Conservation (phyloP, 73 alveolate species). For the Paramecium sonneborni region DNA sequence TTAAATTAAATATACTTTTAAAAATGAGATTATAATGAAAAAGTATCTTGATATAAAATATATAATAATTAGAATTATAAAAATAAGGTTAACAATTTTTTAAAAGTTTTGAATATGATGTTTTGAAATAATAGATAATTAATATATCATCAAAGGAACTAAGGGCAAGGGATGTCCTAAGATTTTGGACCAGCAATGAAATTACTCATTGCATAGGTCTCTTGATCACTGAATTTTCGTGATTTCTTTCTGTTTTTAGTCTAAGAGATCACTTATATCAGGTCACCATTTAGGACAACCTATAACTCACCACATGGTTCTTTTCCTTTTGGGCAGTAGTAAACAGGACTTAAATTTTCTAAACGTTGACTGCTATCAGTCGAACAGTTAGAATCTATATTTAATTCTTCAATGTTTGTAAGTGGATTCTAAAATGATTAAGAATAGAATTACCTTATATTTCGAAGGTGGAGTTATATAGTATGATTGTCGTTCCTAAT, state of each 20-base stretch:
- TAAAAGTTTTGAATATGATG: not conserved
- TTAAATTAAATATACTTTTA: not conserved
- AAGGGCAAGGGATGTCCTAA: conserved; percentile 23
- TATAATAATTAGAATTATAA: not conserved
- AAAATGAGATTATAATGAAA: not conserved
- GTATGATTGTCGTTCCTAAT: conserved; percentile 4
- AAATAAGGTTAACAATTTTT: not conserved
- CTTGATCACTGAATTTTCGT: conserved; percentile 51
- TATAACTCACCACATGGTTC: conserved; percentile 47
- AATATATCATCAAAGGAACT: conserved; percentile 22
- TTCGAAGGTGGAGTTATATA: conserved; percentile 51
- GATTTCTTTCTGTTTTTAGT: conserved; percentile 34
- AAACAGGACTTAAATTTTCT: conserved; percentile 33
- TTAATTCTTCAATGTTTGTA: not conserved
- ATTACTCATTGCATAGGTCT: conserved; percentile 54
- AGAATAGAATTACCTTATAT: not conserved
- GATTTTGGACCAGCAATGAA: conserved; percentile 40
- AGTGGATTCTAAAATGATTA: conserved; percentile 8
- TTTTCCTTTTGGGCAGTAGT: conserved; percentile 41
- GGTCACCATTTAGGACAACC: conserved; percentile 28
- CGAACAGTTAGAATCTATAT: conserved; percentile 38
- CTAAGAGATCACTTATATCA: conserved; percentile 34
- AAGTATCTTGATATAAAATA: not conserved
- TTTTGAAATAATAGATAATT: not conserved
- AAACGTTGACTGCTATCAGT: conserved; percentile 45